Evolutionary conservation across 805 yeast genomes (phyloP), one percentile per base, ranked within the genome.

Genomic region (Myxozyma mucilagina): DNA sequence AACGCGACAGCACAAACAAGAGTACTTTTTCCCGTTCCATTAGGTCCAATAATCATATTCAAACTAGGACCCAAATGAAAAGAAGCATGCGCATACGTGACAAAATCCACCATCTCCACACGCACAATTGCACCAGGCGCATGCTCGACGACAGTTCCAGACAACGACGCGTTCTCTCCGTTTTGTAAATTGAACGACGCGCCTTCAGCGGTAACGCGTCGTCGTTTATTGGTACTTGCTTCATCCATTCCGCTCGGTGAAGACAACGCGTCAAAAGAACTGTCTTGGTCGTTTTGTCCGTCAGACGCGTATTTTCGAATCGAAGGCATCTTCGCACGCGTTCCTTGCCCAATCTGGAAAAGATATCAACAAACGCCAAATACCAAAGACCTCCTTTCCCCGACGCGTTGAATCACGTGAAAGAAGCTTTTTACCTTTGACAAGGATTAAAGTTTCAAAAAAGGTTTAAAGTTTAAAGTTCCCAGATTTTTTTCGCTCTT

Each of bases 11-110:
- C 98, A 61, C 97, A 90, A 1, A 94, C 96, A 69, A 94, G 83
- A 0, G 99, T 90, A 42, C 93, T 85, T 71, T 94, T 94, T 6
- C 99, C 99, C 0, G 97, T 84, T 34, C 99, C 99, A 72, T 94
- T 94, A 4, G 98, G 97, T 0, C 98, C 99, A 56, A 94, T 87
- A 60, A 94, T 88, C 88, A 94, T 84, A 71, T 94, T 94, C 72
- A 94, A 78, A 1, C 86, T 79, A 0, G 97, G 97, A 0, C 93
- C 87, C 58, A 93, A 80, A 47, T 79, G 13, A 73, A 90, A 90
- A 71, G 83, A 87, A 0, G 85, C 85, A 53, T 80, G 74, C 1
- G 82, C 67, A 71, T 85, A 86, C 0, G 90, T 85, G 71, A 87
- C 85, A 76, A 87, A 87, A 71, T 87, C 85, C 56, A 71, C 71